Evolutionary conservation across 352 stramenopile species (phyloP).

Genomic region (Globisporangium alternatum): DNA sequence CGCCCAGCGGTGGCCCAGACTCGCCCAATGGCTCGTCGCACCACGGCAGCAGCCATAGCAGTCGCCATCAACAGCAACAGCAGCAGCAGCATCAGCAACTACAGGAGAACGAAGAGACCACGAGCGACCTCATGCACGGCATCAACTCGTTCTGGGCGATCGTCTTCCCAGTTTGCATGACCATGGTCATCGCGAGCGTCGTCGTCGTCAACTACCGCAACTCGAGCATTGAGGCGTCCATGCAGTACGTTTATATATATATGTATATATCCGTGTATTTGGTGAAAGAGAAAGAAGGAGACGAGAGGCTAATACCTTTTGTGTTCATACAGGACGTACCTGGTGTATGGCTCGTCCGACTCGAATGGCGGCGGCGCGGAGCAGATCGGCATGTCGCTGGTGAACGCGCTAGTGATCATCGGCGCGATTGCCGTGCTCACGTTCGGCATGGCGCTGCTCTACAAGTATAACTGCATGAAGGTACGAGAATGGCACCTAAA

Average conservation of each 20-base stretch:
- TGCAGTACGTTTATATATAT: slow-evolving; percentile 45
- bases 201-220: slow-evolving; percentile 86
- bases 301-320: background rate
- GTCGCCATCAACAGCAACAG: slow-evolving; percentile 14
- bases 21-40: slow-evolving; percentile 11
- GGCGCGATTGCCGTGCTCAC: slow-evolving; percentile 78
- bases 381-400: slow-evolving; percentile 61
- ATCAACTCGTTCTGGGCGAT: slow-evolving; percentile 89
- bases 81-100: slow-evolving; percentile 14
- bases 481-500: slow-evolving; percentile 9
- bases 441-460: slow-evolving; percentile 88
- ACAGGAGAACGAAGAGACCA: slow-evolving; percentile 28
- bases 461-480: slow-evolving; percentile 89
- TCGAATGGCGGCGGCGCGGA: slow-evolving; percentile 28
- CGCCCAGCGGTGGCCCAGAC: slow-evolving; percentile 33
- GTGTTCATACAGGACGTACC: slow-evolving; percentile 45
- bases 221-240: slow-evolving; percentile 67
- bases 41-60: slow-evolving; percentile 15
- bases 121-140: slow-evolving; percentile 80
- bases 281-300: background rate
- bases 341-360: slow-evolving; percentile 73
- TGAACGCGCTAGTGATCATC: slow-evolving; percentile 90
- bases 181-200: slow-evolving; percentile 77
- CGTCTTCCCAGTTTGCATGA: slow-evolving; percentile 77
- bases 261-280: background rate